Evolutionary conservation across 2,329 filamentous ascomycete species (phyloP).

Genomic region (Penicillium sp.): DNA sequence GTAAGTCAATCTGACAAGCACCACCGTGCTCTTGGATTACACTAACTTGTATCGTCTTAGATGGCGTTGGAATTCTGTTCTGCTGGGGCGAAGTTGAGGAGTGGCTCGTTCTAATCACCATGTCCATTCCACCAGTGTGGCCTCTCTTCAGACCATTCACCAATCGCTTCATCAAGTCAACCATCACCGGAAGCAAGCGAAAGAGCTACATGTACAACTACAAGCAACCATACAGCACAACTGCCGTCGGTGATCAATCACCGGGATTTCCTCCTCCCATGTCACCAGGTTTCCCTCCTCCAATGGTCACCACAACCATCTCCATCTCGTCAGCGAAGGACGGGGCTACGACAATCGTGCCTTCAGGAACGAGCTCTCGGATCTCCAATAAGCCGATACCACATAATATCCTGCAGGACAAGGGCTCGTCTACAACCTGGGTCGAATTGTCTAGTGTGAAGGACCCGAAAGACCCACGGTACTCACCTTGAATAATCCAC

Average conservation of each 20-base stretch:
- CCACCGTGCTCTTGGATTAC: neutral
- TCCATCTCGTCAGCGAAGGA: conserved; percentile 23
- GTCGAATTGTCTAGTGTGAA: conserved; percentile 18
- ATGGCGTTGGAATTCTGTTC: conserved; percentile 29
- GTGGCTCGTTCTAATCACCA: conserved; percentile 33
- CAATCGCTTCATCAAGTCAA: conserved; percentile 27
- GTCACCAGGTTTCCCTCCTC: conserved; percentile 24
- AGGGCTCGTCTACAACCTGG: conserved; percentile 11
- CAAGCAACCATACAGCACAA: conserved; percentile 16
- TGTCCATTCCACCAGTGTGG: conserved; percentile 35
- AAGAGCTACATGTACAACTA: conserved; percentile 15
- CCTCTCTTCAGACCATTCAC: conserved; percentile 32
- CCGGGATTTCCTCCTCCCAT: conserved; percentile 24
- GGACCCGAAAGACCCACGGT: neutral
- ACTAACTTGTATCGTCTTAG: conserved; percentile 16
- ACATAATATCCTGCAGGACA: conserved; percentile 11
- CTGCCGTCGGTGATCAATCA: conserved; percentile 19
- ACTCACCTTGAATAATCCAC: neutral
- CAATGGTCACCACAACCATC: conserved; percentile 26
- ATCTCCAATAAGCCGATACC: conserved; percentile 16
- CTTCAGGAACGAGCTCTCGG: conserved; percentile 18
- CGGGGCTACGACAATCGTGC: conserved; percentile 10
- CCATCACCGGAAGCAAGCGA: conserved; percentile 14
- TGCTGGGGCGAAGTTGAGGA: conserved; percentile 33
- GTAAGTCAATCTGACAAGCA: conserved; percentile 12